Conservation (phyloP, 345 rosid genomes). For the Triadica sebifera region DNA sequence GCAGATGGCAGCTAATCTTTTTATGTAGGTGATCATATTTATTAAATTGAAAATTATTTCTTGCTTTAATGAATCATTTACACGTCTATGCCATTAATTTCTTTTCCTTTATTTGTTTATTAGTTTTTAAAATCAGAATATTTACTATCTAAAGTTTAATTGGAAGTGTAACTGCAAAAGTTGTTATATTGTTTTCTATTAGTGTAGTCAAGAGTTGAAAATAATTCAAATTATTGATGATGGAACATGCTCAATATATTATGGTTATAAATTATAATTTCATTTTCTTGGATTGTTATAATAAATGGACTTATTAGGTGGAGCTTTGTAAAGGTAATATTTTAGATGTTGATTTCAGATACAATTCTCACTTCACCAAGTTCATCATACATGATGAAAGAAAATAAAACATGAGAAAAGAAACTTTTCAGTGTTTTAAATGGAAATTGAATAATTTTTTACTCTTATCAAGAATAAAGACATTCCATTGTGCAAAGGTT, state of each 20-base stretch:
- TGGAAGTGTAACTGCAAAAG: not conserved
- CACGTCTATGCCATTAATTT: conserved; percentile 1
- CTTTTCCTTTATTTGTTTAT: not conserved
- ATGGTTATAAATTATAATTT: not conserved
- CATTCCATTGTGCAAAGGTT: not conserved
- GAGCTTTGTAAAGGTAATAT: not conserved
- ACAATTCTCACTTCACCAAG: not conserved
- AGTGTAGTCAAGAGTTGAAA: not conserved
- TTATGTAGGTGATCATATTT: conserved; percentile 54
- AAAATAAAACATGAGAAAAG: no score
- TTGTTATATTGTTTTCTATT: conserved; percentile 7
- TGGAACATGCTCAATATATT: not conserved
- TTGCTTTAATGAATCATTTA: conserved; percentile 6
- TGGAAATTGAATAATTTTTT: not conserved
- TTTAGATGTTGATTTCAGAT: not conserved
- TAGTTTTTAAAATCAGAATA: not conserved
- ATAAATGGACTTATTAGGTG: not conserved
- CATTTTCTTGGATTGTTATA: not conserved
- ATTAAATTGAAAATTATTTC: conserved; percentile 8
- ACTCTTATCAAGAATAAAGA: not conserved
- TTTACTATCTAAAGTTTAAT: not conserved
- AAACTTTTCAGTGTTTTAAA: not conserved
- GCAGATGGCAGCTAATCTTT: conserved; percentile 89
- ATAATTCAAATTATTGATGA: not conserved
- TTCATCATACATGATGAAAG: not conserved